Conservation (phyloP, 2,329 filamentous ascomycete species). For the Colletotrichum sp. region DNA sequence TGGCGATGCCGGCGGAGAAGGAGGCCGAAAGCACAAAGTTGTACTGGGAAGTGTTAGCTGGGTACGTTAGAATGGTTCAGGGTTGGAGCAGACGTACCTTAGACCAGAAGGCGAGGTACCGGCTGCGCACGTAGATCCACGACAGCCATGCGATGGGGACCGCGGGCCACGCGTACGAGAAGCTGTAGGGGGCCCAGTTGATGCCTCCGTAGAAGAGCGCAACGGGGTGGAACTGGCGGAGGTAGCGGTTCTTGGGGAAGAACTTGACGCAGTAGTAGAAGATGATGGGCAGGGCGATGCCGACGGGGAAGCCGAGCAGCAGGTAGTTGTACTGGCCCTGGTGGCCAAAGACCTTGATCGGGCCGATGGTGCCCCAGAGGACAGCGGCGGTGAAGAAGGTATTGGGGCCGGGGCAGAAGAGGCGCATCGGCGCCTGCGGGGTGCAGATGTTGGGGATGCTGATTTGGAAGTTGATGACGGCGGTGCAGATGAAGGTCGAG, state of each 20-base stretch:
- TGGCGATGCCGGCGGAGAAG: conserved; percentile 35
- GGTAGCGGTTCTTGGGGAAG: conserved; percentile 36
- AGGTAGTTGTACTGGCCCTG: conserved; percentile 53
- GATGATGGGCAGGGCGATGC: conserved; percentile 47
- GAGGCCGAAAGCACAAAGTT: conserved; percentile 38
- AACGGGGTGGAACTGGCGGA: conserved; percentile 52
- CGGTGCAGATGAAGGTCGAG: conserved; percentile 55
- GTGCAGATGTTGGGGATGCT: conserved; percentile 56
- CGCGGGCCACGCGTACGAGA: conserved; percentile 24
- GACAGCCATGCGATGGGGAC: conserved; percentile 25
- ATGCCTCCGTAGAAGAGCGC: conserved; percentile 52
- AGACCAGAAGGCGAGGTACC: conserved; percentile 41
- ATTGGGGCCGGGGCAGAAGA: conserved; percentile 58
- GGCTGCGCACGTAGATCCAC: conserved; percentile 35
- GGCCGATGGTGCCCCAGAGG: conserved; percentile 60
- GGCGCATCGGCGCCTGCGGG: conserved; percentile 48
- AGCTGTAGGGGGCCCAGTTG: conserved; percentile 51
- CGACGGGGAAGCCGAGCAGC: conserved; percentile 56
- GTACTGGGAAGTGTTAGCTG: conserved; percentile 37
- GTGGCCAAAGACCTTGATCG: conserved; percentile 53
- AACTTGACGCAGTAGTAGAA: conserved; percentile 47
- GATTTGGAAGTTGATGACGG: conserved; percentile 51
- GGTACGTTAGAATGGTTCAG: no score
- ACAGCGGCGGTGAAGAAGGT: conserved; percentile 63
- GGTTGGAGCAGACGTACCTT: conserved; percentile 37